Evolutionary conservation across 2,329 filamentous ascomycete species (phyloP).

Genomic region (Davidsoniella neocaledoniae): DNA sequence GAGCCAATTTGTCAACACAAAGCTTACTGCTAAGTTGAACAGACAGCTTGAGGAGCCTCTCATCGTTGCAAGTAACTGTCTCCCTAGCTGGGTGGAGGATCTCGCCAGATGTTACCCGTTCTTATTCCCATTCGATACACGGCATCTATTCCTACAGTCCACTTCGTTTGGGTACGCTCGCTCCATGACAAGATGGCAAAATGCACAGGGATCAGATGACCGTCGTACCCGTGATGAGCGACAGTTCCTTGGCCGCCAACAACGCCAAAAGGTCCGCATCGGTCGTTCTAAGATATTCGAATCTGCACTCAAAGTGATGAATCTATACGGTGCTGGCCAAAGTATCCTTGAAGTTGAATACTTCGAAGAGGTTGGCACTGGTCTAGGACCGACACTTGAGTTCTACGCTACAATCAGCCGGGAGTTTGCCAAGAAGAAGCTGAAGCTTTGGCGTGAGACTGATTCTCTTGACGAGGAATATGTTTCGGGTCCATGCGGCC

Average conservation of each 20-base stretch:
- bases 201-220: conserved; percentile 67
- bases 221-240: conserved; percentile 77
- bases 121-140: conserved; percentile 93
- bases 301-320: conserved; percentile 96
- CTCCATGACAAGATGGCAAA: conserved; percentile 97
- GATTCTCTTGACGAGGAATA: conserved; percentile 58
- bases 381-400: conserved; percentile 84
- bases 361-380: conserved; percentile 95
- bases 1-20: conserved; percentile 95
- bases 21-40: conserved; percentile 93
- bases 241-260: conserved; percentile 76
- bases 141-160: conserved; percentile 90
- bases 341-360: conserved; percentile 96
- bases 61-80: conserved; percentile 90
- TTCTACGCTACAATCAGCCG: conserved; percentile 97
- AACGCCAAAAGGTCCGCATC: conserved; percentile 96
- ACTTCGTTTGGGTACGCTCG: conserved; percentile 96
- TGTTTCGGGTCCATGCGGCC: conserved; percentile 64
- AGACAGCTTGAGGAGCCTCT: conserved; percentile 90
- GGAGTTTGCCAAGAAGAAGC: conserved; percentile 93
- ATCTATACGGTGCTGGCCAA: conserved; percentile 89
- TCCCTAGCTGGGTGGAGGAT: conserved; percentile 93
- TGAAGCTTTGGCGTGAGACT: conserved; percentile 90
- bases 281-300: conserved; percentile 88
- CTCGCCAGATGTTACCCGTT: conserved; percentile 87